Base-by-base conservation (phyloP, 768 basidiomycete species). In the Exsudoporus frostii region DNA sequence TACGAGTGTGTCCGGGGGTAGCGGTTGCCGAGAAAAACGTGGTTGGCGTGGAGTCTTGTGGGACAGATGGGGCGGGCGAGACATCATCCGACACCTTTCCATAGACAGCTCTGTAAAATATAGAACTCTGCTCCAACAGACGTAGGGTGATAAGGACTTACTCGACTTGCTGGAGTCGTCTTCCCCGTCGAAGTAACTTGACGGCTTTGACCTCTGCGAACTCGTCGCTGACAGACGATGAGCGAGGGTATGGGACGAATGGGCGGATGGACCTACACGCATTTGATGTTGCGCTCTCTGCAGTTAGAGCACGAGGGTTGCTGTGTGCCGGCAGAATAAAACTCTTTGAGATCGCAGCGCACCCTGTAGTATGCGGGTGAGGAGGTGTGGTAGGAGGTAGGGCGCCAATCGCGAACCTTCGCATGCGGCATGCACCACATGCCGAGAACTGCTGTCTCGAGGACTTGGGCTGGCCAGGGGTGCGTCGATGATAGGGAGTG, bases 281-380 rank as follows among this genome's bases (percentile, higher is more conserved):
- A 96, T 79, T 91, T 90, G 34, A 93, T 80, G 22, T 84, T 85
- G 40, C 94, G 86, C 68, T 95, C 91, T 61, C 77, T 84, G 71
- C 94, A 97, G 67, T 96, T 96, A 8, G 91, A 89, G 70, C 94
- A 97, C 9, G 83, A 78, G 2, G 77, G 72, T 19, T 64, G 73
- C 17, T 71, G 74, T 5, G 63, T 51, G 32, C 59, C 80, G 75
- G 79, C 71, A 37, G 82, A 72, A 48, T 82, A 79, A 39, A 86
- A 76, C 70, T 95, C 91, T 68, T 96, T 95, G 51, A 96, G 81
- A 76, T 96, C 93, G 66, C 93, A 97, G 50, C 91, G 90, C 20
- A 97, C 94, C 67, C 91, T 93, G 63, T 25, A 43, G 45, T 4
- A 29, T 20, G 4, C 4, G 7, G 0, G 11, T 65, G 13, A 63